Evolutionary conservation across 306 rosid genomes (phyloP).

Genomic region (Lablab purpureus): DNA sequence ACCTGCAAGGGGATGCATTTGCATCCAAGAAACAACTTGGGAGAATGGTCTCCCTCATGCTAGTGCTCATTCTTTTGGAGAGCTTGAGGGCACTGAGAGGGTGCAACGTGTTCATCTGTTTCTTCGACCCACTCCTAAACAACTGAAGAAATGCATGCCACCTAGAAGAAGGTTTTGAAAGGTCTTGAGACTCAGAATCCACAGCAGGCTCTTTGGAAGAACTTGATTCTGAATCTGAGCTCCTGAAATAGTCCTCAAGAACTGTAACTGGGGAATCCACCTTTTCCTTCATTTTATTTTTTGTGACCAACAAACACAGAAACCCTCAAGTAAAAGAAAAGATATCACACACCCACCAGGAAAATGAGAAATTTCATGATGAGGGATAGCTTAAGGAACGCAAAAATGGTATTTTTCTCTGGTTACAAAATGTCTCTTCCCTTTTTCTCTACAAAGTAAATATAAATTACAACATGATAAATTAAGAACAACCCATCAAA

Average conservation of each 20-base stretch:
- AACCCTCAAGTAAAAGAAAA: conserved; percentile 10
- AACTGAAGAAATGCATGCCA: conserved; percentile 66
- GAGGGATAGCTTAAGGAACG: conserved; percentile 35
- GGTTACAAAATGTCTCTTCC: not conserved
- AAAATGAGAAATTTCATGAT: conserved; percentile 39
- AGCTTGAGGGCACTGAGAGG: conserved; percentile 61
- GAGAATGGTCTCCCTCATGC: conserved; percentile 66
- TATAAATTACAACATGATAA: conserved; percentile 33
- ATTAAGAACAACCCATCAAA: conserved; percentile 37
- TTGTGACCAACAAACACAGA: conserved; percentile 14
- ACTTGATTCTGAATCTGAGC: conserved; percentile 84
- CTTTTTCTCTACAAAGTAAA: not conserved
- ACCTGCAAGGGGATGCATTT: conserved; percentile 54
- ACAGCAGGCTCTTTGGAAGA: conserved; percentile 61
- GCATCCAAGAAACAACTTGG: conserved; percentile 59
- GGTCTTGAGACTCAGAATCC: conserved; percentile 48
- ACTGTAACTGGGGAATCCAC: conserved; percentile 79
- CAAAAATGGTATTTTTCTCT: conserved; percentile 1
- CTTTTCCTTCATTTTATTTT: conserved; percentile 65
- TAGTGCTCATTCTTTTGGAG: conserved; percentile 72
- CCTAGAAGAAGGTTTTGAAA: conserved; percentile 54
- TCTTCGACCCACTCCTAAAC: conserved; percentile 66
- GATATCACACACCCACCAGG: conserved; percentile 42
- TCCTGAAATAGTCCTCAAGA: conserved; percentile 85
- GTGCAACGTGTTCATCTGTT: conserved; percentile 57